Conservation (phyloP, 768 basidiomycete species). For the Hygrophorus pudorinus region DNA sequence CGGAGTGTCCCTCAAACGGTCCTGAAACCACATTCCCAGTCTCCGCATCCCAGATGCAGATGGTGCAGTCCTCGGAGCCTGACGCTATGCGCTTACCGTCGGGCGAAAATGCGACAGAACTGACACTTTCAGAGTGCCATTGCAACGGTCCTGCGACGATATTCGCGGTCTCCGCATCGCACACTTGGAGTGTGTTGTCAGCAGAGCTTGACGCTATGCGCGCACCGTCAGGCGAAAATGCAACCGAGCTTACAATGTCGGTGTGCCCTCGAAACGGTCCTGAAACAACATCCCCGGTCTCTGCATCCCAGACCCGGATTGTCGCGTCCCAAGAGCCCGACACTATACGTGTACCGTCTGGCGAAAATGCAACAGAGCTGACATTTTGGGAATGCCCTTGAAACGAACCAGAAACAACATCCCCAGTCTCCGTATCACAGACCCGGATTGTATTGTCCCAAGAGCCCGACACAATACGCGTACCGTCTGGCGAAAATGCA, state of each 20-base stretch:
- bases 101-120: conserved; percentile 10
- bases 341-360: conserved; percentile 11
- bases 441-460: conserved; percentile 9
- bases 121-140: not conserved
- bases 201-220: conserved; percentile 14
- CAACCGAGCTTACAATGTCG: conserved; percentile 12
- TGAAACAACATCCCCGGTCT: not conserved
- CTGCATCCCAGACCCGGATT: not conserved
- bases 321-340: conserved; percentile 8
- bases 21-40: no score
- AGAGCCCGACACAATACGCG: conserved; percentile 10
- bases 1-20: conserved; percentile 8
- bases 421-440: conserved; percentile 11
- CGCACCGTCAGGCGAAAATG: conserved; percentile 18
- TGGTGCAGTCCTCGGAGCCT: conserved; percentile 6
- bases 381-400: not conserved
- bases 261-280: not conserved
- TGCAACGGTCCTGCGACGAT: not conserved
- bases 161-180: conserved; percentile 11
- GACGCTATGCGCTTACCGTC: conserved; percentile 10
- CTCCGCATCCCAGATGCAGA: no score
- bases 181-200: conserved; percentile 12
- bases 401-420: not conserved
- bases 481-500: conserved; percentile 12
- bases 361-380: conserved; percentile 10